Evolutionary conservation across 2,329 filamentous ascomycete species (phyloP).

Genomic region (Trichoderma aggressivum): DNA sequence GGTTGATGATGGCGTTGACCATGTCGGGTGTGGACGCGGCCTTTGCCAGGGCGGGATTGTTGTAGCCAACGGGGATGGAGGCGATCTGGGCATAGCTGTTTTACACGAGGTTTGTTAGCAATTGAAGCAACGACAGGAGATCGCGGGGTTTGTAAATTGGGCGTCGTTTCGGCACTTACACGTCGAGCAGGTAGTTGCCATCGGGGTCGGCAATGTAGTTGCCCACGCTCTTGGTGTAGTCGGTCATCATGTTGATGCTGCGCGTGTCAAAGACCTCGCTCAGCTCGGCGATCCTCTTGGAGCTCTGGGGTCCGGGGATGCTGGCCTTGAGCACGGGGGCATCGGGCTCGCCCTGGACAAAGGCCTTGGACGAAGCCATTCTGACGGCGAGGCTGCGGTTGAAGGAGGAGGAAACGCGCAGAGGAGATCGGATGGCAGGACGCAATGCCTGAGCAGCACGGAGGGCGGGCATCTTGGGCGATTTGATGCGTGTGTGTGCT

Average conservation of each 20-base stretch:
- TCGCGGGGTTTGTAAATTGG: not conserved
- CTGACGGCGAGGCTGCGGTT: slow-evolving; percentile 27
- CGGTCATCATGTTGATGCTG: slow-evolving; percentile 77
- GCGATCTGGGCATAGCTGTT: slow-evolving; percentile 82
- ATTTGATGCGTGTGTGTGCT: not conserved
- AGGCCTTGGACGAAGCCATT: slow-evolving; percentile 36
- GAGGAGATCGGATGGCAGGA: slow-evolving; percentile 3
- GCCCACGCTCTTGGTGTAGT: slow-evolving; percentile 70
- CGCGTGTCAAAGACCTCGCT: slow-evolving; percentile 80
- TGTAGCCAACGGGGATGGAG: slow-evolving; percentile 89
- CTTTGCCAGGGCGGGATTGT: slow-evolving; percentile 72
- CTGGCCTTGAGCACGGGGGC: slow-evolving; percentile 52
- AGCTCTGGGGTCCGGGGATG: slow-evolving; percentile 74
- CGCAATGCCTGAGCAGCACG: slow-evolving; percentile 28
- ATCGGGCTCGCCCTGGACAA: slow-evolving; percentile 49
- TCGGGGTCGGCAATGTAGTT: slow-evolving; percentile 78
- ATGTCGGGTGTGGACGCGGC: slow-evolving; percentile 75
- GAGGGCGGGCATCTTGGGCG: slow-evolving; percentile 29
- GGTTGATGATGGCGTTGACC: slow-evolving; percentile 77
- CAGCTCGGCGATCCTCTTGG: slow-evolving; percentile 66
- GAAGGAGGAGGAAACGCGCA: not conserved
- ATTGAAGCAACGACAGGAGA: not conserved
- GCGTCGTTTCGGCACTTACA: slow-evolving; percentile 43
- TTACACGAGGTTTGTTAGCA: not conserved
- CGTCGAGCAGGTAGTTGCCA: slow-evolving; percentile 69